Evolutionary conservation across 768 basidiomycete genomes (phyloP), one percentile per base, ranked within the genome.

Genomic region (Termitomyces sp.): DNA sequence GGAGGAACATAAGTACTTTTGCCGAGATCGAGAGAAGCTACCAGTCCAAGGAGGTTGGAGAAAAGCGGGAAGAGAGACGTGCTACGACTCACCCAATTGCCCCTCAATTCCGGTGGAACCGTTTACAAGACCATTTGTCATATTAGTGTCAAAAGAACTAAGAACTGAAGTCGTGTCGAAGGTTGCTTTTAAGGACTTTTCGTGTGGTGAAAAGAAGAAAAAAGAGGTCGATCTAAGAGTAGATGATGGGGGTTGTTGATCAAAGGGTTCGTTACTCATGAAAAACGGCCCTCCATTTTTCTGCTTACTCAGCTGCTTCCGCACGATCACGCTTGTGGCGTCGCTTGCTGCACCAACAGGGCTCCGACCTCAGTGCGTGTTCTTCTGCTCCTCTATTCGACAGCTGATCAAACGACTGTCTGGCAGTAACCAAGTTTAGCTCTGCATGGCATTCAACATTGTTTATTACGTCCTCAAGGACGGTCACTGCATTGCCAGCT

Each of bases 121-220:
- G 76, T 91, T 89, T 88, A 89, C 83, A 80, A 84, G 83, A 83
- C 88, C 89, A 91, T 91, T 91, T 78, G 88, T 85, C 89, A 91
- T 91, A 89, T 87, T 79, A 76, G 65, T 59, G 63, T 62, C 57
- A 66, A 67, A 57, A 59, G 60, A 61, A 61, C 54, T 65, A 60
- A 57, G 67, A 67, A 65, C 61, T 63, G 58, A 61, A 61, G 63
- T 60, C 57, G 63, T 62, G 48, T 63, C 58, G 56, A 63, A 49
- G 54, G 37, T 59, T 61, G 58, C 52, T 60, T 66, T 72, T 70
- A 59, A 58, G 30, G 48, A 60, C 54, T 64, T 63, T 66, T 64
- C 59, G 54, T 66, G 55, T 42, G 54, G 49, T 59, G 61, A 64
- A 63, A 61, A 58, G 57, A 60, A 59, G 55, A 57, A 63, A 51